Evolutionary conservation across 768 basidiomycete genomes (phyloP), one percentile per base, ranked within the genome.

Genomic region (Russula griseocarnosa): DNA sequence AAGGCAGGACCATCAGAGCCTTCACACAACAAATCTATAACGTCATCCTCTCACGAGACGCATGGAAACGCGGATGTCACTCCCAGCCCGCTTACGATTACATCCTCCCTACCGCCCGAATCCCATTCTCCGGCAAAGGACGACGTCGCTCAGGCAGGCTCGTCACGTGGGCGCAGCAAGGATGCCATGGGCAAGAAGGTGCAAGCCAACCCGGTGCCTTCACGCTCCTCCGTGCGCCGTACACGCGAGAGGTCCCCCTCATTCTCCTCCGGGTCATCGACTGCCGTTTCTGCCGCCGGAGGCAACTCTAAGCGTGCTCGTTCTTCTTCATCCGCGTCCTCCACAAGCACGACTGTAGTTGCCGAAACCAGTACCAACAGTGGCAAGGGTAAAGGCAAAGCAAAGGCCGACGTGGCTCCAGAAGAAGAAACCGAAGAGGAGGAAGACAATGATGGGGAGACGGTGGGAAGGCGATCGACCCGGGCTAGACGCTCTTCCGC

Each of bases 351-450:
- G 2, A 67, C 62, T 4, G 62, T 62, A 11, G 60, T 38, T 20
- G 36, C 42, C 52, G 42, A 51, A 40, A 20, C 47, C 20, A 26
- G 22, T 36, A 13, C 34, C 5, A 52, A 34, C 10, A 13, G 54
- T 22, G 59, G 59, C n/a, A 64, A 61, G n/a, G 56, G 51, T 18
- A 69, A 67, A 24, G 66, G 65, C 46, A 69, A 69, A 42, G 68
- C 50, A 30, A 67, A 69, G 40, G 46, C 44, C 6, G 65, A 52
- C 18, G 65, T 30, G 6, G 26, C 10, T 13, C 50, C 40, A 6
- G 64, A 55, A 18, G 63, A 59, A 14, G 66, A 67, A 34, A 66
- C 47, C 6, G 64, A 58, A 16, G 66, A 61, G 22, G 44, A 32
- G 11, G 56, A 32, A 3, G 55, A 47, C 3, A 44, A 18, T 0